phyloP scores from a whole-genome alignment of 371 early-diverging fungal genomes.

The Mortierella sp. region DNA sequence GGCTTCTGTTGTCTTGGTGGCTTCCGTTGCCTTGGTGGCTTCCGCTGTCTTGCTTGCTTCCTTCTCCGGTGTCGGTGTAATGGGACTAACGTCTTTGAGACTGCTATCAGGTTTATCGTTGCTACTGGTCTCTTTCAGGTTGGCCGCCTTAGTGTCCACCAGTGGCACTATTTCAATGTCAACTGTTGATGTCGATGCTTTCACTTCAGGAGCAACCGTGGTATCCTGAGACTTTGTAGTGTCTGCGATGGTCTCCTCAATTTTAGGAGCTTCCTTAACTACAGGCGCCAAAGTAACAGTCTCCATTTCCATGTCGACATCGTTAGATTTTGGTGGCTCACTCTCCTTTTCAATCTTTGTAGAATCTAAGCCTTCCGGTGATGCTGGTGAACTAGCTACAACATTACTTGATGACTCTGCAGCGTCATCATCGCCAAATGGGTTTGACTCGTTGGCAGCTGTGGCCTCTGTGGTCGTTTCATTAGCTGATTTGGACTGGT shows the following conservation, averaged over 20 bases:
- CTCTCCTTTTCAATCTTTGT: background rate
- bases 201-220: background rate
- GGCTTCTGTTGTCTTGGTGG: no score
- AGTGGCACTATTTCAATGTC: slow-evolving; percentile 10
- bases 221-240: background rate
- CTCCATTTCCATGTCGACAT: slow-evolving; percentile 11
- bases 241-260: background rate
- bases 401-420: slow-evolving; percentile 9
- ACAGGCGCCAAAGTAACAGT: slow-evolving; percentile 17
- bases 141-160: slow-evolving; percentile 11
- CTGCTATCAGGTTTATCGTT: background rate
- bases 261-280: slow-evolving; percentile 8
- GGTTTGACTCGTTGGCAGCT: slow-evolving; percentile 16
- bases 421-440: slow-evolving; percentile 20
- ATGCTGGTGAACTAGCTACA: background rate
- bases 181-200: slow-evolving; percentile 8
- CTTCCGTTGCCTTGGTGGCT: no score
- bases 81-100: background rate
- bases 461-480: slow-evolving; percentile 2
- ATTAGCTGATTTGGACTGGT: background rate
- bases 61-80: no score
- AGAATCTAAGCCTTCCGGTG: background rate
- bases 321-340: background rate
- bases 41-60: no score
- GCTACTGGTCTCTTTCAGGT: slow-evolving; percentile 2